Evolutionary conservation across 208 protist species (phyloP).

Genomic region (Acanthamoeba quina): DNA sequence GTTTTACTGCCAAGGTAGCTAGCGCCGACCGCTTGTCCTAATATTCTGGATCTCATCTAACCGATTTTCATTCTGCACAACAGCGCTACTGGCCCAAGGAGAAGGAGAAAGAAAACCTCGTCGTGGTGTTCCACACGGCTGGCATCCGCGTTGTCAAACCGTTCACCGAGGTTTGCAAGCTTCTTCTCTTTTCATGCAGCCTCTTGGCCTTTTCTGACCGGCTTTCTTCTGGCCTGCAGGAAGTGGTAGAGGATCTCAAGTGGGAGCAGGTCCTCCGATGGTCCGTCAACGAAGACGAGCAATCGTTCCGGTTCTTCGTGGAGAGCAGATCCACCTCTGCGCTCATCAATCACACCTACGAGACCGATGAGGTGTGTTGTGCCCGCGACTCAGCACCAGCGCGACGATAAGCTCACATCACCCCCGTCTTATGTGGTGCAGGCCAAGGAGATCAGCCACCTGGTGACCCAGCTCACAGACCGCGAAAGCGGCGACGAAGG

Average conservation of each 20-base stretch:
- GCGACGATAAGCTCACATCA: too few species aligned
- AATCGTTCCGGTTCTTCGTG: not conserved
- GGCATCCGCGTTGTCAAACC: slow-evolving; percentile 23
- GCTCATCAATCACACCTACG: slow-evolving; percentile 33
- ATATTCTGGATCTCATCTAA: not conserved
- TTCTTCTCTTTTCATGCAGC: not conserved
- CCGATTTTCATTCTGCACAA: not conserved
- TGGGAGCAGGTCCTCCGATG: not conserved
- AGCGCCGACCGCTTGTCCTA: not conserved
- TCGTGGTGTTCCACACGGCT: not conserved
- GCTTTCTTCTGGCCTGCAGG: not conserved
- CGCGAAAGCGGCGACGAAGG: not conserved
- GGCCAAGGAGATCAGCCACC: not conserved
- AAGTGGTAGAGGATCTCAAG: not conserved
- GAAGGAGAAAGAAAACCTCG: not conserved
- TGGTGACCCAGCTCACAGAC: not conserved
- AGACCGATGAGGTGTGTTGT: not conserved
- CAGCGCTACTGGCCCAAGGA: not conserved
- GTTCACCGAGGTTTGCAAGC: not conserved
- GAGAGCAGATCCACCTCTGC: not conserved
- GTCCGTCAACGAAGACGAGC: not conserved
- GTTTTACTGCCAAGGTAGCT: not conserved
- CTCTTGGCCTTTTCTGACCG: too few species aligned
- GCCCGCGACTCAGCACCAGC: not conserved
- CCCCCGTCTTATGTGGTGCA: not conserved